These are phyloP conservation scores for Corylus americana DNA, from an alignment of 306 rosid genomes.

Conservation along the genomic window DNA sequence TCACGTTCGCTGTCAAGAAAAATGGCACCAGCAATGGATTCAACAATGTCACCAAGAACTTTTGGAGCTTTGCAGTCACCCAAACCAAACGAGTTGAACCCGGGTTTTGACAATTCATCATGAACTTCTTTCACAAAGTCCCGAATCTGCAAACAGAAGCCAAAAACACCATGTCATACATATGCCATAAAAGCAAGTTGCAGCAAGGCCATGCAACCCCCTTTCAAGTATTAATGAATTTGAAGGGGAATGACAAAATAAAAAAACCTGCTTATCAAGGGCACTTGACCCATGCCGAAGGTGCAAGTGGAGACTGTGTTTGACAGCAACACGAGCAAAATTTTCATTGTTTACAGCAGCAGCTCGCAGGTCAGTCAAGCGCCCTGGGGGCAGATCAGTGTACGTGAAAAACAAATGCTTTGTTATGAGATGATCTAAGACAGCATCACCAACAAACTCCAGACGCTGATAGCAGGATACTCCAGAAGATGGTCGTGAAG, in stretches of 20 bases:
- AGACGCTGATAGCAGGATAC: slow-evolving; percentile 96
- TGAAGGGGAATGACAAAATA: background rate
- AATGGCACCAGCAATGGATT: slow-evolving; percentile 96
- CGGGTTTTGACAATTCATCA: slow-evolving; percentile 78
- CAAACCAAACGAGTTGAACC: slow-evolving; percentile 94
- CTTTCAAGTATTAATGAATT: slow-evolving; percentile 17
- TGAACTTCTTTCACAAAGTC: slow-evolving; percentile 96
- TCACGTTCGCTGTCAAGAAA: slow-evolving; percentile 85
- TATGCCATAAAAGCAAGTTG: slow-evolving; percentile 9
- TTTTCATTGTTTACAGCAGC: slow-evolving; percentile 99
- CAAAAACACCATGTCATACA: slow-evolving; percentile 26
- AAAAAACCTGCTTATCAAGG: slow-evolving; percentile 84
- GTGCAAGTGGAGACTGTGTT: slow-evolving; percentile 81
- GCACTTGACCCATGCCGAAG: slow-evolving; percentile 97
- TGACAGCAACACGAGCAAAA: slow-evolving; percentile 96
- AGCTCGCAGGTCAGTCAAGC: slow-evolving; percentile 95
- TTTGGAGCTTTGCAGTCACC: slow-evolving; percentile 99
- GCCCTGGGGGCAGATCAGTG: slow-evolving; percentile 92
- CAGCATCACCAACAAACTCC: slow-evolving; percentile 99
- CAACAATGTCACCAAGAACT: slow-evolving; percentile 98
- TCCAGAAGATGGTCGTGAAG: slow-evolving; percentile 97
- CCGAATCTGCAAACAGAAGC: slow-evolving; percentile 60
- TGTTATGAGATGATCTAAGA: slow-evolving; percentile 94
- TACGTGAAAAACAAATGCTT: slow-evolving; percentile 91
- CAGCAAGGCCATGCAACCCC: background rate